A percentile compares a stretch with the other conserved stretches of the same genome.
Evolutionary conservation across 2,329 filamentous ascomycete species (phyloP).

Genomic region (Cercospora berteroae): DNA sequence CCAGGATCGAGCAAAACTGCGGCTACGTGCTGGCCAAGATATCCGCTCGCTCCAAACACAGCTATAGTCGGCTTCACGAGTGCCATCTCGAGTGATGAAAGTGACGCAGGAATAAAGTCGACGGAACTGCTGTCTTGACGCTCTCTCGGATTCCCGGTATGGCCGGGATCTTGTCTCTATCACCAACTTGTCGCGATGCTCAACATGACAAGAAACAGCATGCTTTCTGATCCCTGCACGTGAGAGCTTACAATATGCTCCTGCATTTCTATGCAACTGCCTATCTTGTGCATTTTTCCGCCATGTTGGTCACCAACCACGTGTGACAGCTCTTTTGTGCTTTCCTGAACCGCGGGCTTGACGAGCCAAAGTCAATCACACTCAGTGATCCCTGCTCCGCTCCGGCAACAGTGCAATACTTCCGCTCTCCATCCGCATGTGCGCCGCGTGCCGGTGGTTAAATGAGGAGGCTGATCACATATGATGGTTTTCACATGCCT

Average conservation of each 20-base stretch:
- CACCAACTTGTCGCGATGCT: background rate
- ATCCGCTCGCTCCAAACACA: constrained; percentile 13
- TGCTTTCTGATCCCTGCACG: background rate
- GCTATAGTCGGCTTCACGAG: constrained; percentile 2
- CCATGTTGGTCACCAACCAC: background rate
- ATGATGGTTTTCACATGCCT: constrained; percentile 7
- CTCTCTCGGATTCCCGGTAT: background rate
- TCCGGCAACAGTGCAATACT: background rate
- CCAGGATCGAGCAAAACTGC: constrained; percentile 2
- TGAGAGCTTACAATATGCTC: background rate
- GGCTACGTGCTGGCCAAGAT: constrained; percentile 4
- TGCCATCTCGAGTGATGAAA: background rate
- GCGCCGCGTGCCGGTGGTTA: background rate
- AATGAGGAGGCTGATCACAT: background rate
- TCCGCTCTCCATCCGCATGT: background rate
- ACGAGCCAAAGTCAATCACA: background rate
- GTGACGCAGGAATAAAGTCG: background rate
- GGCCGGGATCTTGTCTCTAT: background rate
- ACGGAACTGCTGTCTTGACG: background rate
- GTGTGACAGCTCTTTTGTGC: background rate
- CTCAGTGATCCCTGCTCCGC: background rate
- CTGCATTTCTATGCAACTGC: background rate
- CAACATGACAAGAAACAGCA: background rate
- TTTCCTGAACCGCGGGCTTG: background rate
- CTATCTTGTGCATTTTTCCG: background rate